phyloP scores from a whole-genome alignment of 345 rosid species.

The Brassica incana region DNA sequence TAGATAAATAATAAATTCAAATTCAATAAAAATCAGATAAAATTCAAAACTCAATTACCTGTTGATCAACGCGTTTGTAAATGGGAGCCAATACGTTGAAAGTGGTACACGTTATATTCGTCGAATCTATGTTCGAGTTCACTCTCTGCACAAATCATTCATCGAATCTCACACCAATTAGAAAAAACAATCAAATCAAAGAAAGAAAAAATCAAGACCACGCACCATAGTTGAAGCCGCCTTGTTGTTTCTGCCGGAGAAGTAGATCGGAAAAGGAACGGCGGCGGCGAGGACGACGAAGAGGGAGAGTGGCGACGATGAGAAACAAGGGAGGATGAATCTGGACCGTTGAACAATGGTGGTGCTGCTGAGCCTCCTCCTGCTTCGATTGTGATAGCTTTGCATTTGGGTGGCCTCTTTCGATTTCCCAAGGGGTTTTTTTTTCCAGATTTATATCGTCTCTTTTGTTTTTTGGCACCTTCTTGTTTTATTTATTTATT shows the following conservation, averaged over 20 bases:
- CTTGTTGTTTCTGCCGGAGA: slow-evolving; percentile 29
- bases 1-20: not conserved
- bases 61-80: slow-evolving; percentile 64
- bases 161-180: slow-evolving; percentile 22
- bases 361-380: slow-evolving; percentile 4
- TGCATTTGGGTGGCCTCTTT: slow-evolving; percentile 30
- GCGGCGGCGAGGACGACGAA: slow-evolving; percentile 35
- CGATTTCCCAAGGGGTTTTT: slow-evolving; percentile 13
- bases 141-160: slow-evolving; percentile 33
- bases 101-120: slow-evolving; percentile 68
- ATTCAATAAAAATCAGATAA: not conserved
- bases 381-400: slow-evolving; percentile 32
- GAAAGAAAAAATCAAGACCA: not conserved
- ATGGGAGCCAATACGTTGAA: slow-evolving; percentile 84
- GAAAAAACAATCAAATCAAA: not conserved
- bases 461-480: not conserved
- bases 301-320: slow-evolving; percentile 37
- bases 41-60: slow-evolving; percentile 29
- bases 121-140: slow-evolving; percentile 39
- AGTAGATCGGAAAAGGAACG: slow-evolving; percentile 35
- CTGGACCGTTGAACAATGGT: slow-evolving; percentile 28
- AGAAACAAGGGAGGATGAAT: slow-evolving; percentile 26
- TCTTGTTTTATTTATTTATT: not conserved
- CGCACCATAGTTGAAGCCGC: slow-evolving; percentile 29
- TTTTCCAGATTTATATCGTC: slow-evolving; percentile 13